A percentile compares a stretch with the other conserved stretches of the same genome.
These are phyloP conservation scores for Tanacetum coccineum DNA, from an alignment of 129 eudicot genomes.

Conservation along the genomic window DNA sequence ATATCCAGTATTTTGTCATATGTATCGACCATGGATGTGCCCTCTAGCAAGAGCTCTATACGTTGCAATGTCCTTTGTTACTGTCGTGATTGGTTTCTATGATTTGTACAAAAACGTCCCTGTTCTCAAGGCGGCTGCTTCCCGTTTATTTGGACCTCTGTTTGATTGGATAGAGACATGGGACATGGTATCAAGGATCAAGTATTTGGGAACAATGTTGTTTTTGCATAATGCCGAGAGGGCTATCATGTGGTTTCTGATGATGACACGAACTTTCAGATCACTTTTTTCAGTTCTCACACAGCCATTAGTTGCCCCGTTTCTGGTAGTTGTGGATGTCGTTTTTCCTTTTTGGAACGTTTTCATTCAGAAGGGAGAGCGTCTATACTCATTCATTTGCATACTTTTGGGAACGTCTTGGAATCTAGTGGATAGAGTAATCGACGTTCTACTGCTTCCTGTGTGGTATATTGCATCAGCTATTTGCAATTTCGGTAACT, in stretches of 20 bases:
- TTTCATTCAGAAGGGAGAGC: conserved; percentile 35
- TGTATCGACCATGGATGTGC: conserved; percentile 98
- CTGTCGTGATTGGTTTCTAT: conserved; percentile 91
- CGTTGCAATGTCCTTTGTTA: conserved; percentile 64
- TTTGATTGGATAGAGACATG: conserved; percentile 95
- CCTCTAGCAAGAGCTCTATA: conserved; percentile 82
- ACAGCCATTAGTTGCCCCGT: conserved; percentile 71
- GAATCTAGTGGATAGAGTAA: conserved; percentile 42
- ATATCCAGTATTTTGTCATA: conserved; percentile 77
- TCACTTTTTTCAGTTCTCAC: conserved; percentile 61
- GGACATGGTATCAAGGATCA: conserved; percentile 95
- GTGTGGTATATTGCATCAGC: conserved; percentile 59
- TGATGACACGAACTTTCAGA: conserved; percentile 53
- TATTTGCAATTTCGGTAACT: conserved; percentile 61
- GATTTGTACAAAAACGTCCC: conserved; percentile 95
- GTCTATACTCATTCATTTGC: conserved; percentile 47
- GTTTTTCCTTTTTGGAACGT: conserved; percentile 55
- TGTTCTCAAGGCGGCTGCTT: conserved; percentile 82
- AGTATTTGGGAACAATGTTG: conserved; percentile 91
- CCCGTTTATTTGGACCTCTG: conserved; percentile 80
- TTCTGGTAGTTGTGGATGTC: conserved; percentile 43
- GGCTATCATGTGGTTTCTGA: conserved; percentile 75
- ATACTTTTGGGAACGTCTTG: conserved; percentile 48
- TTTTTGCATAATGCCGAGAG: conserved; percentile 85
- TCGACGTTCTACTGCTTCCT: conserved; percentile 63